Evolutionary conservation across 1,284 basidiomycete genomes (phyloP).

Genomic region (Quambalaria eucalypti): DNA sequence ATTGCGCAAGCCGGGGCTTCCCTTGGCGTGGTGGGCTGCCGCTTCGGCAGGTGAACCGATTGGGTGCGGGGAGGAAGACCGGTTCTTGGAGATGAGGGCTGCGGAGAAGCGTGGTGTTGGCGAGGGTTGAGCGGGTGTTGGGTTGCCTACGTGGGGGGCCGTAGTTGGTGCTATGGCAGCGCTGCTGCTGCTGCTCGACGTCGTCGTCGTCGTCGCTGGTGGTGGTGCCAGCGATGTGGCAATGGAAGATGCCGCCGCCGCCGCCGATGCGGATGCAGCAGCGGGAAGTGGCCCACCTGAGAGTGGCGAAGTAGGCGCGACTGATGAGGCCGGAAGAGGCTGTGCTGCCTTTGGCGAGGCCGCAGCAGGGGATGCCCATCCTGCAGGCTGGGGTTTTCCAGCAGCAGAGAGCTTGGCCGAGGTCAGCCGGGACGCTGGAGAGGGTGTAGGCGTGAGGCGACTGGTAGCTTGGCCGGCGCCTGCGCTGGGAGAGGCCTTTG

Average conservation of each 20-base stretch:
- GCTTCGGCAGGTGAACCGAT: no score
- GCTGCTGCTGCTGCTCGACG: no score
- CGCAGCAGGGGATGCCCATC: constrained; percentile 1
- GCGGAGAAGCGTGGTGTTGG: no score
- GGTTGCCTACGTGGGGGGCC: no score
- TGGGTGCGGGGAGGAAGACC: no score
- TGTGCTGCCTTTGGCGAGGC: not conserved
- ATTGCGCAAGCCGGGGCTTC: constrained; percentile 26
- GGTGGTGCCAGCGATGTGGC: constrained; percentile 28
- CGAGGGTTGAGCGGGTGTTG: constrained; percentile 15
- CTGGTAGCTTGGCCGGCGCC: not conserved
- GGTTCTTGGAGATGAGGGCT: no score
- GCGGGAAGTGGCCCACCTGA: not conserved
- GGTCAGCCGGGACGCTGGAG: constrained; percentile 5
- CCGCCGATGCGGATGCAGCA: no score
- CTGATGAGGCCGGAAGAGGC: not conserved
- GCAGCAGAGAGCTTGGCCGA: constrained; percentile 8
- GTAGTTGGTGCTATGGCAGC: no score
- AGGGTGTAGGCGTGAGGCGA: not conserved
- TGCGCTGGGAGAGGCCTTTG: constrained; percentile 6
- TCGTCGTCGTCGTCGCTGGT: constrained; percentile 26
- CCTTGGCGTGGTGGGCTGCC: no score
- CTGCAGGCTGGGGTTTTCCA: not conserved
- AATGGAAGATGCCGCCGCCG: not conserved
- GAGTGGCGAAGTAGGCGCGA: no score